Evolutionary conservation across 2,329 filamentous ascomycete species (phyloP).

Genomic region (Sclerotinia borealis): DNA sequence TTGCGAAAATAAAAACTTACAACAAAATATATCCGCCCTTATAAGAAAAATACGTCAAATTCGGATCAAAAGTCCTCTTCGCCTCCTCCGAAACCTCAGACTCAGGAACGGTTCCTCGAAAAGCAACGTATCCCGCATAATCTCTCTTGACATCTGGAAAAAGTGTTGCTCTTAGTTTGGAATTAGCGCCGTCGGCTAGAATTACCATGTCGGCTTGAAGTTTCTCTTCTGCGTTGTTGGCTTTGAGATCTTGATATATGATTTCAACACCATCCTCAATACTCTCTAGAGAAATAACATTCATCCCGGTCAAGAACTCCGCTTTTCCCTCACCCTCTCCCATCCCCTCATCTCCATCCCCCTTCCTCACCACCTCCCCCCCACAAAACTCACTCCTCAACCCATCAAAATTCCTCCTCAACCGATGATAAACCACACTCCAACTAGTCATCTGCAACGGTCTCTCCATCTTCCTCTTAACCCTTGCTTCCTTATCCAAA

Average conservation of each 20-base stretch:
- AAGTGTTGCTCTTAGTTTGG: constrained; percentile 14
- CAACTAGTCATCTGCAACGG: constrained; percentile 15
- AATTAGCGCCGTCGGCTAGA: constrained; percentile 22
- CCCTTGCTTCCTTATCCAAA: constrained; percentile 13
- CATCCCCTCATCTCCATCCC: background rate
- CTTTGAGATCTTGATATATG: background rate
- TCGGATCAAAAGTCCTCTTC: constrained; percentile 33
- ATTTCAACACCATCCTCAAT: background rate
- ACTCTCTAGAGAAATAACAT: background rate
- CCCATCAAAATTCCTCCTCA: constrained; percentile 23
- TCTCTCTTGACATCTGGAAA: constrained; percentile 18
- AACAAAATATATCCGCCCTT: constrained; percentile 37
- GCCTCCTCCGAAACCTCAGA: constrained; percentile 33
- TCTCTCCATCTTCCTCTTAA: constrained; percentile 6
- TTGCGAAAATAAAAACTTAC: background rate
- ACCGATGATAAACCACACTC: constrained; percentile 20
- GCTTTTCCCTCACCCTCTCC: background rate
- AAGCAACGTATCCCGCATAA: constrained; percentile 23
- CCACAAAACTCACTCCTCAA: constrained; percentile 13
- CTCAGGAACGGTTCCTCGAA: constrained; percentile 39
- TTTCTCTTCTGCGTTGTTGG: background rate
- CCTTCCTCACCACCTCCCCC: background rate
- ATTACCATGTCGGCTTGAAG: constrained; percentile 18
- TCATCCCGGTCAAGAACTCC: background rate
- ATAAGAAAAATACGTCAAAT: constrained; percentile 39